These are phyloP conservation scores for Elongisporangium prolatum DNA, from an alignment of 352 stramenopile genomes.

Conservation along the genomic window DNA sequence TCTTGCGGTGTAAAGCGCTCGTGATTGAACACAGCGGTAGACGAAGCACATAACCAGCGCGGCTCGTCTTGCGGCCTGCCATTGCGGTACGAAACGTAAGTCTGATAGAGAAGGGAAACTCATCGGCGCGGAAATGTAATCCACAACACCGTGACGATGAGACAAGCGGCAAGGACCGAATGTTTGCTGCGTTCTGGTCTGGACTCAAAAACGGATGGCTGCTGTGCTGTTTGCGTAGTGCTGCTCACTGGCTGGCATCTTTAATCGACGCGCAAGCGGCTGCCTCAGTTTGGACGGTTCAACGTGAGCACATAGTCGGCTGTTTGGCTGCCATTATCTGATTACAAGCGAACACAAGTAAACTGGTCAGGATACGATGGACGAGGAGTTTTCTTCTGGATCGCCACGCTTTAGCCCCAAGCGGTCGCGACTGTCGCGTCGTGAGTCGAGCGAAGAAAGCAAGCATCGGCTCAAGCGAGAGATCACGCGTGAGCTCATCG, in stretches of 20 bases:
- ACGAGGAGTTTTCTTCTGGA: constrained; percentile 33
- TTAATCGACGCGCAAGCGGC: not conserved
- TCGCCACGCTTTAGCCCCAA: constrained; percentile 21
- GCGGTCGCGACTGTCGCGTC: constrained; percentile 35
- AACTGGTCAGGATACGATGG: constrained; percentile 13
- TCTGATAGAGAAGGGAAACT: not conserved
- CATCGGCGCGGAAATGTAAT: not conserved
- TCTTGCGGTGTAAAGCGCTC: not conserved
- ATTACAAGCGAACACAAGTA: not conserved
- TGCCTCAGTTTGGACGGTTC: no score
- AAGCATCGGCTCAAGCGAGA: constrained; percentile 49
- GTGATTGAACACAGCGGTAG: not conserved
- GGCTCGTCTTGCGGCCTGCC: not conserved
- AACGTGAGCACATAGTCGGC: not conserved
- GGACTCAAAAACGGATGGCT: not conserved
- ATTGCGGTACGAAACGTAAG: not conserved
- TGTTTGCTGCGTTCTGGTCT: not conserved
- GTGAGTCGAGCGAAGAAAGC: constrained; percentile 37
- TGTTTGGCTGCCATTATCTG: not conserved
- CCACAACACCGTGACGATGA: not conserved
- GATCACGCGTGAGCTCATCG: constrained; percentile 71
- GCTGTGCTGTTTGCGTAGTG: not conserved
- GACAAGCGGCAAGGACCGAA: not conserved
- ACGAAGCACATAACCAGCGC: not conserved
- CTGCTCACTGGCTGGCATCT: not conserved